Conservation (phyloP, 2,329 filamentous ascomycete species). For the Arachnopeziza araneosa region DNA sequence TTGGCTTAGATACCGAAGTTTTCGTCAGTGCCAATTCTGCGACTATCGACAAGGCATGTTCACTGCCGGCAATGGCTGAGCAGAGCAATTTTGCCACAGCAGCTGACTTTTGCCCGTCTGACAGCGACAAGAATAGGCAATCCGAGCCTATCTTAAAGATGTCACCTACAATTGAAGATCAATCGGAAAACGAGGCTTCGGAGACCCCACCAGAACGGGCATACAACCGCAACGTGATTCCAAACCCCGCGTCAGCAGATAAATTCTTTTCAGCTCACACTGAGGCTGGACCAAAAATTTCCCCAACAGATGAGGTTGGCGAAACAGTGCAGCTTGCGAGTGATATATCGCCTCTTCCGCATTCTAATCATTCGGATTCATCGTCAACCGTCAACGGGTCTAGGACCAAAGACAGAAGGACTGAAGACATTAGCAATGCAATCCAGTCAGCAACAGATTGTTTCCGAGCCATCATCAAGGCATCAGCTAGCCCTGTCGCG, state of each 20-base stretch:
- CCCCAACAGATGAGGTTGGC: not conserved
- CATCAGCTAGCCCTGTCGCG: not conserved
- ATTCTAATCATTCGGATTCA: not conserved
- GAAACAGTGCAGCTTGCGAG: not conserved
- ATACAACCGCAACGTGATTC: not conserved
- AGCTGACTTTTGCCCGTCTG: not conserved
- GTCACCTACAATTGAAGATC: not conserved
- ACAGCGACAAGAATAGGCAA: not conserved
- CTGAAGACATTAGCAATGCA: not conserved
- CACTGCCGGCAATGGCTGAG: not conserved
- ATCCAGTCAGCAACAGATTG: conserved; percentile 6
- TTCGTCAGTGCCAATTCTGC: not conserved
- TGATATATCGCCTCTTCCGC: not conserved
- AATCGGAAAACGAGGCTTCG: not conserved
- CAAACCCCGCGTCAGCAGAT: not conserved
- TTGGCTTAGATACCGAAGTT: not conserved
- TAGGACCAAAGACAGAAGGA: not conserved
- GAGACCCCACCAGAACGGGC: not conserved
- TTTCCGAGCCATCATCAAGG: conserved; percentile 9
- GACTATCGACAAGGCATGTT: not conserved
- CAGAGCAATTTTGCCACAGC: conserved; percentile 3
- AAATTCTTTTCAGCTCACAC: not conserved
- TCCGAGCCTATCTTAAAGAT: not conserved
- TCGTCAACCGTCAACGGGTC: not conserved
- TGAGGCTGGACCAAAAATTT: not conserved